Evolutionary conservation across 2,329 filamentous ascomycete species (phyloP), one percentile per base, ranked within the genome.

Genomic region (Pyrenophora teres): DNA sequence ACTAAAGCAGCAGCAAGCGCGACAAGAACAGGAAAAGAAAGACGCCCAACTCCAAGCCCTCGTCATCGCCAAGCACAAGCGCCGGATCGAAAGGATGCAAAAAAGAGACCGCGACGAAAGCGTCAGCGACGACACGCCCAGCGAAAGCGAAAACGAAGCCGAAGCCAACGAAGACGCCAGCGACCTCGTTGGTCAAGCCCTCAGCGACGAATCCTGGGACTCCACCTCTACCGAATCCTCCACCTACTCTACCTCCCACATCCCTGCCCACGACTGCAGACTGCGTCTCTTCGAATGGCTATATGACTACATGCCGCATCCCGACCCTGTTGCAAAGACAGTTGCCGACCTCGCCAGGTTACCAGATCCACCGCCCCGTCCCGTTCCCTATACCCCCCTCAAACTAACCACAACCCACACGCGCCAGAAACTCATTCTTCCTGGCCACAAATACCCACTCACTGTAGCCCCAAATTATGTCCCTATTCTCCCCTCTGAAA

Each of bases 281-380:
- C 53, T 72, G 1, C 52, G 62, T 5, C 54, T 72, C 0, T 66
- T 61, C 19, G 65, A 72, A 50, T 71, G 69, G 68, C 55, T 60
- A 1, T 62, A 62, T 18, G 10, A 16, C 5, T 38, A 39, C 2
- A 41, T 60, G 37, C 67, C 67, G 1, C 47, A 46, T 0, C 16
- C 13, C 0, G 31, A 25, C 16, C 8, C 32, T 9, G n/a, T 0
- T 2, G 4, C 8, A 16, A 18, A 9, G 1, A 30, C 9, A 7
- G 3, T 30, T 5, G 6, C 9, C 4, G 32, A 12, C 21, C 16
- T n/a, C 13, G 18, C 31, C 38, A 13, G 12, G n/a, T n/a, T 25
- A 16, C 23, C 50, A 10, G 3, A 16, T 10, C 50, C 37, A 4
- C 54, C 62, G 30, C 35, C 37, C 0, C 38, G 58, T 3, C 63